Evolutionary conservation across 2,329 filamentous ascomycete genomes (phyloP).

Genomic region (Diplodia scrobiculata): DNA sequence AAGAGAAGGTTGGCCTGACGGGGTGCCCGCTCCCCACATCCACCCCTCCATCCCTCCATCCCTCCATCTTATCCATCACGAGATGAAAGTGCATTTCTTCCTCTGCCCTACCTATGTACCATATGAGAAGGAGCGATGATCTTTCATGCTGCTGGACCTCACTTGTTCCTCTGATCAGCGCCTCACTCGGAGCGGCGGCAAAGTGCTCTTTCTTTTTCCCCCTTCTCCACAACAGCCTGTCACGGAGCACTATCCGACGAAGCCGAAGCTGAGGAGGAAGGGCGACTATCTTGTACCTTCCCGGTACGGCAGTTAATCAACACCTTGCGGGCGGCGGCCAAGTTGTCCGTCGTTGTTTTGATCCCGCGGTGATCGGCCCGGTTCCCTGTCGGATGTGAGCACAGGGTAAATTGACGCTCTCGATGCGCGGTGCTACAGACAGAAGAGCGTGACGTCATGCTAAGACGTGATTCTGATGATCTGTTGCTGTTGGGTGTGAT

Average conservation of each 20-base stretch:
- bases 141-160: conserved; percentile 1
- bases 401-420: neutral
- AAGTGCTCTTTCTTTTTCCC: neutral
- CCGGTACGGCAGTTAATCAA: neutral
- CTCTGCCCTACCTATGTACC: neutral
- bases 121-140: neutral
- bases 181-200: neutral
- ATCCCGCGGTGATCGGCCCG: neutral
- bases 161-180: neutral
- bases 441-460: neutral
- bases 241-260: neutral
- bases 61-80: conserved; percentile 1
- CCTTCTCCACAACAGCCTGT: conserved; percentile 2
- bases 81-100: neutral
- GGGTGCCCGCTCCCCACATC: neutral
- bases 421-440: neutral
- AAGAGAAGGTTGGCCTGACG: conserved; percentile 4
- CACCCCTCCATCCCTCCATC: no score
- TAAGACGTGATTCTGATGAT: neutral
- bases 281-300: neutral
- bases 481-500: neutral
- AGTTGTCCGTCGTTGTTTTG: neutral
- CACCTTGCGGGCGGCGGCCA: neutral
- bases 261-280: neutral
- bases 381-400: neutral